phyloP scores from a whole-genome alignment of 768 basidiomycete species.

The Phanerochaete carnosa region DNA sequence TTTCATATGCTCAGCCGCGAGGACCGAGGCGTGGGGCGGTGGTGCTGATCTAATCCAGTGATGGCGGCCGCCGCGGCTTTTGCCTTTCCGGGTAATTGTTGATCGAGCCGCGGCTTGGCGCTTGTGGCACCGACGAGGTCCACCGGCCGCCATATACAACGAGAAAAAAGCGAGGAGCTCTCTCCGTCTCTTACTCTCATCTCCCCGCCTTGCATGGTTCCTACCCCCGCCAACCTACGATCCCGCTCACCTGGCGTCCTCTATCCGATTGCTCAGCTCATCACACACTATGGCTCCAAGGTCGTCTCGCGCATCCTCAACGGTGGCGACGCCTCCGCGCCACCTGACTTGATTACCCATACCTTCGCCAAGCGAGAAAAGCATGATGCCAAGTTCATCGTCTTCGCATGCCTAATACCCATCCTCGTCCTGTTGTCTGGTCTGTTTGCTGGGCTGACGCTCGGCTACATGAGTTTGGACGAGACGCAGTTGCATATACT shows the following conservation, averaged over 20 bases:
- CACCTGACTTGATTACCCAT: constrained; percentile 14
- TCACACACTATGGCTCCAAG: constrained; percentile 12
- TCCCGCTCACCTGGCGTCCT: constrained; percentile 10
- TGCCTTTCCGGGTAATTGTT: too few relatives aligned
- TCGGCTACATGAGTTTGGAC: constrained; percentile 88
- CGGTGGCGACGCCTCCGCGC: neutral
- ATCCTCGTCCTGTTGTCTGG: constrained; percentile 75
- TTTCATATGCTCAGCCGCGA: too few relatives aligned
- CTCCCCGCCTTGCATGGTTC: constrained; percentile 11
- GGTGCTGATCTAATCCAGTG: too few relatives aligned
- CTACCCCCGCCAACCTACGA: constrained; percentile 5
- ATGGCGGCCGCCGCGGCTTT: neutral
- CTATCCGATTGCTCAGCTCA: constrained; percentile 5
- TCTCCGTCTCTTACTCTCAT: neutral
- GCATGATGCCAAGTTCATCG: constrained; percentile 28
- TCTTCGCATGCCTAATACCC: constrained; percentile 60
- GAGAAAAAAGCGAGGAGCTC: neutral
- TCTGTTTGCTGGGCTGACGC: constrained; percentile 79
- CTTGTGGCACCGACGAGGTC: neutral
- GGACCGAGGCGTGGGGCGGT: too few relatives aligned
- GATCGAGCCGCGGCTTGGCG: neutral
- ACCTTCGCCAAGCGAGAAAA: constrained; percentile 25
- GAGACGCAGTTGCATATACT: constrained; percentile 85
- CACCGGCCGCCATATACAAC: neutral
- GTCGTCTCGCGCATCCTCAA: neutral